Conservation (phyloP, 495 filamentous ascomycete species). For the Cercophora samala region DNA sequence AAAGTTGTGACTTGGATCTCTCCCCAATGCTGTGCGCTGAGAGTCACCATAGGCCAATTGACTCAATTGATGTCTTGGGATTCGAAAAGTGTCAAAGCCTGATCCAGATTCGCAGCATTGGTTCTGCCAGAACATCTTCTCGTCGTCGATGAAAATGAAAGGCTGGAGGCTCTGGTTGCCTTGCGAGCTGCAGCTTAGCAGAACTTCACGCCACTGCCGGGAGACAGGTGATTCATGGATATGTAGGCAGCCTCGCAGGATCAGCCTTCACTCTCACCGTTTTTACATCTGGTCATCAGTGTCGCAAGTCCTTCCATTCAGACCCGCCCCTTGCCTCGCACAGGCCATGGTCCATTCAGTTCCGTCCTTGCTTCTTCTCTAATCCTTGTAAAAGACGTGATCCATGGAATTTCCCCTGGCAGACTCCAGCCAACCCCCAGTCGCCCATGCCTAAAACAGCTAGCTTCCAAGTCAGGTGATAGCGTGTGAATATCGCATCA, state of each 20-base stretch:
- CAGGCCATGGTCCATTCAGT: constrained; percentile 12
- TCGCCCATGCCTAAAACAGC: constrained; percentile 12
- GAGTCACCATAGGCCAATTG: constrained; percentile 13
- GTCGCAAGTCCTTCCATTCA: constrained; percentile 9
- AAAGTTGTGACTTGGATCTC: constrained; percentile 3
- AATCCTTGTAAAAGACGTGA: background rate
- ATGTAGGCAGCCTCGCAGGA: constrained; percentile 32
- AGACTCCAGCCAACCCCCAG: constrained; percentile 8
- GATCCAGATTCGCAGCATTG: background rate
- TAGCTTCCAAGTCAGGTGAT: constrained; percentile 28
- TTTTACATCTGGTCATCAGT: background rate
- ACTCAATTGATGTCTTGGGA: constrained; percentile 3
- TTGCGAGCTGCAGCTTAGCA: constrained; percentile 22
- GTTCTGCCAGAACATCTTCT: background rate
- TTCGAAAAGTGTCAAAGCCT: background rate
- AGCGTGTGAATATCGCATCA: constrained; percentile 20
- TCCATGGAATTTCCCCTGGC: constrained; percentile 16
- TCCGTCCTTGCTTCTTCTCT: constrained; percentile 25
- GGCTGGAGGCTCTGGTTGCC: constrained; percentile 7
- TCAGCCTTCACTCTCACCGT: constrained; percentile 4
- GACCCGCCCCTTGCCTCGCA: constrained; percentile 16
- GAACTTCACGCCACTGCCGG: constrained; percentile 14
- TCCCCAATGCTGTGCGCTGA: constrained; percentile 20
- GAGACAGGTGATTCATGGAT: background rate
- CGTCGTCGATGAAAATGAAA: background rate